phyloP scores from a whole-genome alignment of 176 grass and related monocot genomes.

The Carex myosuroides region DNA sequence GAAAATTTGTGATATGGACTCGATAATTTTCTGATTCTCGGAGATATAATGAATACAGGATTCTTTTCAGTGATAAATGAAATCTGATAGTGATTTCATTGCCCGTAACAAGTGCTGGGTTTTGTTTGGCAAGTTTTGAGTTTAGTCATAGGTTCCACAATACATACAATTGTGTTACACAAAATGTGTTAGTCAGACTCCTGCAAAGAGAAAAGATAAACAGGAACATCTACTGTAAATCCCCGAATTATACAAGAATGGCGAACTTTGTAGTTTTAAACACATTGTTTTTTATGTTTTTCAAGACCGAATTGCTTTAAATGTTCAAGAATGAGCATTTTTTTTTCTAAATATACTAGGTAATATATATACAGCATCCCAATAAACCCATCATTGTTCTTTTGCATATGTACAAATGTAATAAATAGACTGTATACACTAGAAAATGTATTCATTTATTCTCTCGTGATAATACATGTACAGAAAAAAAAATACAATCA shows the following conservation, averaged over 20 bases:
- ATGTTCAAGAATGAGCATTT: neutral
- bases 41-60: neutral
- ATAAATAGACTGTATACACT: neutral
- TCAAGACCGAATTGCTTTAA: neutral
- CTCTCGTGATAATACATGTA: neutral
- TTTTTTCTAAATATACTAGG: neutral
- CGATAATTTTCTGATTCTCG: neutral
- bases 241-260: neutral
- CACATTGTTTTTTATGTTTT: neutral
- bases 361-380: neutral
- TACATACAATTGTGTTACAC: neutral
- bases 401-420: neutral
- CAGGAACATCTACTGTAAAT: neutral
- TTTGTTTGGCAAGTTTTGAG: too few species aligned
- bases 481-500: neutral
- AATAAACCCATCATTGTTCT: neutral
- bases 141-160: neutral
- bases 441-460: neutral
- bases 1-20: neutral
- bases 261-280: neutral
- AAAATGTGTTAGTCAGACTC: neutral
- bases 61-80: neutral
- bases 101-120: too few species aligned
- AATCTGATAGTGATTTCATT: too few species aligned
- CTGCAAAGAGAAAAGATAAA: neutral